Evolutionary conservation across 225 moss, liverwort and hornwort species (phyloP), one percentile per base, ranked within the genome.

Genomic region (Ulota crispa): DNA sequence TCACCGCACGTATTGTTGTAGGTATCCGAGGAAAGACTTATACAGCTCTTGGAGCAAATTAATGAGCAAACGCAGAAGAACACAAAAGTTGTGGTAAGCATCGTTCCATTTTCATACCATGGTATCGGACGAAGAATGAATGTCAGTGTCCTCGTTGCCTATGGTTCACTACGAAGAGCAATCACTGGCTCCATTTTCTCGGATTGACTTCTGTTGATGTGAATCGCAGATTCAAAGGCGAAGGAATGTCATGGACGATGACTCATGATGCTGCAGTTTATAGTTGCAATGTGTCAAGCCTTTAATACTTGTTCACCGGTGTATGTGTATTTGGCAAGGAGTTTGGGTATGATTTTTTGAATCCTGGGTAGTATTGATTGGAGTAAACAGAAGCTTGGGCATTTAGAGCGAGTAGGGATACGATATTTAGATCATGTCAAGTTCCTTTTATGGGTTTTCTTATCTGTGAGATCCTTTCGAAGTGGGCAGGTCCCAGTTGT

Each of bases 51-150:
- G 43, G 98, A 99, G 81, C 95, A 99, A 81, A 99, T 99, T 76
- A 99, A 99, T 68, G 95, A 99, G 66, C 98, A 98, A 83, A 95
- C 91, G 1, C 93, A 93, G 77, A 98, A 94, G 90, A 84, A 37
- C 66, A 86, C 86, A 10, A 98, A 94, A 87, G 98, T 98, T 11
- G 95, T 95, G 81, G 94, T 94, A 82, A 59, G 88, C 47, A 45
- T 83, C 56, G 23, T 73, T 74, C 36, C 42, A 3, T 47, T 79
- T 24, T 57, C 3, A 23, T 43, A 27, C 9, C 9, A 24, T 64
- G 13, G 10, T 55, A 53, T 28, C 30, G 70, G 30, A 52, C 28
- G 62, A 65, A 47, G 9, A 13, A 39, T 37, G 64, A 57, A 71
- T 53, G 13, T 65, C 20, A 78, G n/a, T 50, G 72, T 45, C 57